Evolutionary conservation across 2,329 filamentous ascomycete species (phyloP), one percentile per base, ranked within the genome.

Genomic region (Cytospora paraplurivora): DNA sequence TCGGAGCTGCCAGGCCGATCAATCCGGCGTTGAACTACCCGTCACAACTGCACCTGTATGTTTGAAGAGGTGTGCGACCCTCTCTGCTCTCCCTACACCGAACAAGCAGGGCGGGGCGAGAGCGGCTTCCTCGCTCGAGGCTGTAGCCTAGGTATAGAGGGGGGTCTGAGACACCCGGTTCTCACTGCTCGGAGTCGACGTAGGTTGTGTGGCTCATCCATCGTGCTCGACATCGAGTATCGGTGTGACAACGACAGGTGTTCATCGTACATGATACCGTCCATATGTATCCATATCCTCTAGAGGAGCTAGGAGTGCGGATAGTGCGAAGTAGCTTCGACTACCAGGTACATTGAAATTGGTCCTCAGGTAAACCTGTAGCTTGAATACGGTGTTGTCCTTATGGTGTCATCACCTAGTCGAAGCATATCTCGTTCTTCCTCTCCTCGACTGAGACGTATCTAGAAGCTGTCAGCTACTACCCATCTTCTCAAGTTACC

Each of bases 251-350:
- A 49, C 5, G 19, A 19, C 27, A 15, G 58, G 34, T 41, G 62
- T 63, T 59, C 61, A 15, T 59, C 61, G 55, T 34, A 54, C 59
- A 49, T 55, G 37, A 37, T 19, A 60, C 50, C 35, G 51, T 51
- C 51, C 44, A 34, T 51, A 55, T 17, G 32, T 34, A 38, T 32
- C 10, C 51, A 49, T 33, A 44, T 35, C 51, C 21, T 19, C n/a
- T 19, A 49, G 44, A 50, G 51, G 32, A 50, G 19, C n/a, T 50
- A 38, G 32, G 41, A 47, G 38, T 54, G 51, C 17, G 41, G 15
- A 38, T 21, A 32, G 38, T 55, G 49, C 52, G 11, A 52, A 61
- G 51, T 61, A 51, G 55, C 59, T 44, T 55, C 50, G 52, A 61
- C 19, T 1, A 5, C 21, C n/a, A 47, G 21, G 44, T 47, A 34